Evolutionary conservation across 202 grass and related monocot species (phyloP), one percentile per base, ranked within the genome.

Genomic region (Schoenoplectus triqueter): DNA sequence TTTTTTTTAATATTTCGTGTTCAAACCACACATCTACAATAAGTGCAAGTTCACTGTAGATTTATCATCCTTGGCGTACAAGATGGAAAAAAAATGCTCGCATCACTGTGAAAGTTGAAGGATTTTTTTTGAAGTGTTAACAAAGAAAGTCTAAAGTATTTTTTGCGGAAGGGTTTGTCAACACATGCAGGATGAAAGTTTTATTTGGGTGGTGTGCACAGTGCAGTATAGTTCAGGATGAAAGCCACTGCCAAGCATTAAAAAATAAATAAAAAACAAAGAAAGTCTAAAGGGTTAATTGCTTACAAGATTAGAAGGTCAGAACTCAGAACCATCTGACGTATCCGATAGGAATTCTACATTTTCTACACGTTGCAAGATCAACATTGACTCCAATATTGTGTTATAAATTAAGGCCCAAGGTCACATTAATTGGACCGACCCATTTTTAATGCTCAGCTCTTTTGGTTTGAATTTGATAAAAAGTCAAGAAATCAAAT

Each of bases 331-430:
- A 59, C 15, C 0, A 57, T 31, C 31, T 31, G 31, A 59, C 56
- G 56, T 59, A 59, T 59, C 56, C 14, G 56, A 59, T 14, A 59
- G 4, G 14, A 59, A 59, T 15, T 4, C 56, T 59, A 15, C 1
- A 59, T 14, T 59, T 59, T 1, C 56, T 59, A 59, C 14, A 0
- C 15, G 13, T 59, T 59, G 15, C 13, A 59, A 59, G 56, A 59
- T 59, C 56, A 55, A 76, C 55, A 31, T 56, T 76, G 72, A 76
- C 72, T 76, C 10, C 7, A 20, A 31, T 31, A 31, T 55, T 75
- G 72, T 14, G 17, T 31, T 31, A 56, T 55, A 31, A 31, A 31
- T 31, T 76, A 39, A 17, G 45, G 39, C 72, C 72, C 10, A 56
- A 55, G 5, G 42, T 56, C 72, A 7, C 1, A 77, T n/a, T 56